These are phyloP conservation scores for Radiomyces spectabilis DNA, from an alignment of 192 early-diverging fungal genomes.

Conservation along the genomic window DNA sequence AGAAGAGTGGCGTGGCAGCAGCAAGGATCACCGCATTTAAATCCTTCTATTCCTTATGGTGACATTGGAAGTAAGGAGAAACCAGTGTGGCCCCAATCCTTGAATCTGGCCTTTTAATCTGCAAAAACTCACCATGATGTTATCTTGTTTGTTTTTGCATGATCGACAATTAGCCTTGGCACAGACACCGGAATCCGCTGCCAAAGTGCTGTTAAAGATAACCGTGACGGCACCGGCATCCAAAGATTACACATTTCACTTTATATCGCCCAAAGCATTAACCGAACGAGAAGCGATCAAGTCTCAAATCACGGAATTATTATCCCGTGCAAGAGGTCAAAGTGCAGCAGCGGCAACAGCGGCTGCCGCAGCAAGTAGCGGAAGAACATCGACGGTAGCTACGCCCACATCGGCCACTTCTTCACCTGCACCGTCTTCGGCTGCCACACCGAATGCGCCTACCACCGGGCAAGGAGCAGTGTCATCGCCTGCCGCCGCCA, in stretches of 20 bases:
- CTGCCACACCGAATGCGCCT: background rate
- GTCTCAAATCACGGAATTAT: conserved; percentile 18
- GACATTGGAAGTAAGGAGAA: conserved; percentile 15
- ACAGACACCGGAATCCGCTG: conserved; percentile 14
- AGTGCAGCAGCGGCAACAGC: background rate
- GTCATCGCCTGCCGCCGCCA: background rate
- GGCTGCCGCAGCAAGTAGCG: background rate
- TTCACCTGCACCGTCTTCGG: background rate
- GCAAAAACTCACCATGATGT: background rate
- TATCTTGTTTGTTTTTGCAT: background rate
- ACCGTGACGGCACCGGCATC: conserved; percentile 8
- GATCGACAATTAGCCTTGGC: conserved; percentile 3
- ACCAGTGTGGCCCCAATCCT: background rate
- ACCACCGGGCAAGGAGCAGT: background rate
- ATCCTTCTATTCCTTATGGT: conserved; percentile 21
- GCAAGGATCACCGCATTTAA: conserved; percentile 15
- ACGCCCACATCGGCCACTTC: background rate
- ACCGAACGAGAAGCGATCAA: conserved; percentile 26
- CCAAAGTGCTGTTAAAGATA: conserved; percentile 22
- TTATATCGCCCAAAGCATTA: conserved; percentile 11
- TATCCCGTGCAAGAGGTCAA: conserved; percentile 7
- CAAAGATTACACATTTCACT: conserved; percentile 25
- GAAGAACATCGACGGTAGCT: background rate
- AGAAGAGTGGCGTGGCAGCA: conserved; percentile 25
- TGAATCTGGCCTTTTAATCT: background rate